phyloP scores from a whole-genome alignment of 306 rosid genomes.

The Herpetospermum pedunculosum region DNA sequence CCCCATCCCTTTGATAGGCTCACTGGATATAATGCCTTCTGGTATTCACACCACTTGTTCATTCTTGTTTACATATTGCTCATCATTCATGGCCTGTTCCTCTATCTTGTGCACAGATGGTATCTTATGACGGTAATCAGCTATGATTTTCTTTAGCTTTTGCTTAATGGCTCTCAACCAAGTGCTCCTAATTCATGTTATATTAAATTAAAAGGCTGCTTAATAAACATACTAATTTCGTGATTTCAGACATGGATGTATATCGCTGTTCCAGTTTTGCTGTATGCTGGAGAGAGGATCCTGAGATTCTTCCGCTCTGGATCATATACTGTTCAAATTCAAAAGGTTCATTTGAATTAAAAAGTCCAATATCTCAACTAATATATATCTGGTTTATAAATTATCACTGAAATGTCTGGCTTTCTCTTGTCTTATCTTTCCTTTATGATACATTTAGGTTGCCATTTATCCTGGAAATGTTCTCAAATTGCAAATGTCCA shows the following conservation, averaged over 20 bases:
- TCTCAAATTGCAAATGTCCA: slow-evolving; percentile 91
- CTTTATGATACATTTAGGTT: slow-evolving; percentile 35
- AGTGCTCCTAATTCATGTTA: neutral
- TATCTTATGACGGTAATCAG: slow-evolving; percentile 60
- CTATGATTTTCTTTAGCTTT: neutral
- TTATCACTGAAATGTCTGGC: neutral
- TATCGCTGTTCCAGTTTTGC: slow-evolving; percentile 69
- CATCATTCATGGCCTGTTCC: slow-evolving; percentile 57
- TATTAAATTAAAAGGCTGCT: neutral
- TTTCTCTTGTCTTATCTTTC: neutral
- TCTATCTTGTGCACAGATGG: slow-evolving; percentile 70
- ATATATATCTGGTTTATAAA: neutral
- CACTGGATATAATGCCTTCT: slow-evolving; percentile 93
- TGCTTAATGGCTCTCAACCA: neutral
- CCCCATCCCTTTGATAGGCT: slow-evolving; percentile 85
- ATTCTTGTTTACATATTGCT: slow-evolving; percentile 80
- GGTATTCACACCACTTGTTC: slow-evolving; percentile 98
- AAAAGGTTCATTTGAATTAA: slow-evolving; percentile 43
- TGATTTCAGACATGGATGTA: slow-evolving; percentile 92
- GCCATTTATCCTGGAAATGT: slow-evolving; percentile 98
- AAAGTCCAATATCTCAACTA: neutral
- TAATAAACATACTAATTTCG: slow-evolving; percentile 10
- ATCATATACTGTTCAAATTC: slow-evolving; percentile 57
- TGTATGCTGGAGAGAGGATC: slow-evolving; percentile 87
- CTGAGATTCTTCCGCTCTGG: slow-evolving; percentile 91